phyloP scores from a whole-genome alignment of 495 filamentous ascomycete species.

The Penicillium atrosanguineum region DNA sequence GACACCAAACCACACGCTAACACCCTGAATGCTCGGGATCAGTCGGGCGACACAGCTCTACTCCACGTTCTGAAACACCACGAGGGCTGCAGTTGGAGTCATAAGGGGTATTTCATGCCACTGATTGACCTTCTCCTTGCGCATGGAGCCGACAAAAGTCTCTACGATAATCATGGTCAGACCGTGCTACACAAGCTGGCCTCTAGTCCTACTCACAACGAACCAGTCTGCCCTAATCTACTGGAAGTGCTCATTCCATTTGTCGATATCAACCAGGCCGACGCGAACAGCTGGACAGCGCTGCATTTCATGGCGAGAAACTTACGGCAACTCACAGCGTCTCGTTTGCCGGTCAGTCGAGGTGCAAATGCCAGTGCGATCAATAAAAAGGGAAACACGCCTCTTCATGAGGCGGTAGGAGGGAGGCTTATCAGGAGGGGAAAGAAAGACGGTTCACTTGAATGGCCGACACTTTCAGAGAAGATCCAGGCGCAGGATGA shows the following conservation, averaged over 20 bases:
- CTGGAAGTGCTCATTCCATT: constrained; percentile 7
- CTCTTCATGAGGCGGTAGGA: constrained; percentile 12
- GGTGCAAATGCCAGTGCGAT: constrained; percentile 13
- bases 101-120: no score
- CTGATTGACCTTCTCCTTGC: constrained; percentile 5
- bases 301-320: constrained; percentile 15
- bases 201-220: neutral
- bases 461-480: neutral
- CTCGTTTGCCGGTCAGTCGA: constrained; percentile 6
- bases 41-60: no score
- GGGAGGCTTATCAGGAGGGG: neutral
- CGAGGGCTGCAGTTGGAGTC: no score
- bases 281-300: constrained; percentile 7
- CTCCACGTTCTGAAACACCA: no score
- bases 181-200: constrained; percentile 17
- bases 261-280: constrained; percentile 7
- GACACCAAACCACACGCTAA: no score
- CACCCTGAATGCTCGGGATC: no score
- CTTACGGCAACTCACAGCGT: constrained; percentile 8
- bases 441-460: neutral
- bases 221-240: constrained; percentile 8
- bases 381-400: constrained; percentile 14
- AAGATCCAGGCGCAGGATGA: neutral
- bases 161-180: constrained; percentile 8
- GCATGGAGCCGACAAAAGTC: constrained; percentile 7